A percentile compares a stretch with the other conserved stretches of the same genome.
Evolutionary conservation across 2,329 filamentous ascomycete genomes (phyloP).

Genomic region (Pseudogymnoascus sp.): DNA sequence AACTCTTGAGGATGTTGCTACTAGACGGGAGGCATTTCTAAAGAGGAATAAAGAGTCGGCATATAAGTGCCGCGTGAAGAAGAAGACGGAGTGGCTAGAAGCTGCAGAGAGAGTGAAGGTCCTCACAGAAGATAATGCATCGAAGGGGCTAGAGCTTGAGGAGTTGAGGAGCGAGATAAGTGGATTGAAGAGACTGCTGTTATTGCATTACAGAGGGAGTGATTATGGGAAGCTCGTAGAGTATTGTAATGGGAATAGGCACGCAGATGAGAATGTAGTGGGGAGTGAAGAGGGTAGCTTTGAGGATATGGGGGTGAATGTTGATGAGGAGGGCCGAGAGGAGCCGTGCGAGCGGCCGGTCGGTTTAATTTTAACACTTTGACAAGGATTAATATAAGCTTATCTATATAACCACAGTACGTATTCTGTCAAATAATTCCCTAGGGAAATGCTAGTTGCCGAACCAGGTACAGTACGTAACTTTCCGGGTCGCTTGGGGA

Average conservation of each 20-base stretch:
- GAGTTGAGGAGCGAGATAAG: slow-evolving; percentile 1
- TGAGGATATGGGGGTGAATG: not conserved
- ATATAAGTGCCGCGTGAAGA: not conserved
- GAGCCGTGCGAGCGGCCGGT: not conserved
- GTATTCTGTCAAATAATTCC: not conserved
- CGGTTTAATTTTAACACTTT: not conserved
- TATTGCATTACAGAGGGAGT: not conserved
- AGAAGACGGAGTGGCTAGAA: not conserved
- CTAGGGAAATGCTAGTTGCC: not conserved
- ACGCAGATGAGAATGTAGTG: not conserved
- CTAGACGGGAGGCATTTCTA: slow-evolving; percentile 6
- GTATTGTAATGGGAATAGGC: not conserved
- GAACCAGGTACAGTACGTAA: not conserved
- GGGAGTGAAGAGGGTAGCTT: not conserved
- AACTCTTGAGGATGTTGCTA: not conserved
- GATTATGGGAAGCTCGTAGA: not conserved
- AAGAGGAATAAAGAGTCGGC: slow-evolving; percentile 10
- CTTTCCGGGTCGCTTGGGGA: not conserved
- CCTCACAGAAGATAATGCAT: not conserved
- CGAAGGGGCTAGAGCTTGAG: not conserved
- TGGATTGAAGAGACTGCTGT: slow-evolving; percentile 3
- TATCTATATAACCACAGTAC: not conserved
- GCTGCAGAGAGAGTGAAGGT: not conserved
- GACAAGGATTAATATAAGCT: not conserved
- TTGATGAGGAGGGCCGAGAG: not conserved